phyloP scores from a whole-genome alignment of 1,139 yeast genomes.

The Yamadazyma sp. region DNA sequence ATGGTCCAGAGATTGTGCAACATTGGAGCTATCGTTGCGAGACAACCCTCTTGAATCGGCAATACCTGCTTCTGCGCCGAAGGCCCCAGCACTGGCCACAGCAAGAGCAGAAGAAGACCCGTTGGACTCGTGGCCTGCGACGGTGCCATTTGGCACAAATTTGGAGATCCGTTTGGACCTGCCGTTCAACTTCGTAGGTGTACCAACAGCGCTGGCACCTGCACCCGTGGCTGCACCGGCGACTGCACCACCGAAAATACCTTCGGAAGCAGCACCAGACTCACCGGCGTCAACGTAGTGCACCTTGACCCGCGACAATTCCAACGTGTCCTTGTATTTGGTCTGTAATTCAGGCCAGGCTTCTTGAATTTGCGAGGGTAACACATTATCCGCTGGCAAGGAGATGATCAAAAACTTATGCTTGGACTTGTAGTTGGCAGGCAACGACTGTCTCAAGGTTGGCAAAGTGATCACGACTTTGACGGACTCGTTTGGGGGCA shows the following conservation, averaged over 20 bases:
- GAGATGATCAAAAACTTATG: conserved; percentile 18
- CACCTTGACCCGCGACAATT: conserved; percentile 11
- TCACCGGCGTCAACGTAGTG: conserved; percentile 10
- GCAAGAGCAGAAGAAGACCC: conserved; percentile 6
- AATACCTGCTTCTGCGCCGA: conserved; percentile 12
- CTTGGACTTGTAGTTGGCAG: conserved; percentile 16
- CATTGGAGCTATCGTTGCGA: not conserved
- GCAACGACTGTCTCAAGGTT: conserved; percentile 13
- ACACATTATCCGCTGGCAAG: conserved; percentile 14
- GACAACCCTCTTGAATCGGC: conserved; percentile 8
- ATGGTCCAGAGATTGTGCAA: not conserved
- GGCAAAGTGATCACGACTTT: conserved; percentile 17
- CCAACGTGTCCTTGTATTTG: conserved; percentile 9
- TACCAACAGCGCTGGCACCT: conserved; percentile 3
- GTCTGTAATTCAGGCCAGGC: conserved; percentile 17
- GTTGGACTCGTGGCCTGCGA: conserved; percentile 5
- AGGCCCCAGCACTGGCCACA: conserved; percentile 12
- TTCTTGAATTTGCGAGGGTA: conserved; percentile 7
- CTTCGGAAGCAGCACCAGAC: conserved; percentile 2
- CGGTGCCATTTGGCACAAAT: conserved; percentile 18
- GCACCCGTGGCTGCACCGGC: not conserved
- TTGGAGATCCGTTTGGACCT: conserved; percentile 19
- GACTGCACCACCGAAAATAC: too few species aligned
- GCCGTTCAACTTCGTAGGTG: conserved; percentile 15
- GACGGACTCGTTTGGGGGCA: conserved; percentile 12